phyloP scores from a whole-genome alignment of 2,329 filamentous ascomycete species.

The Fusarium oxysporum region DNA sequence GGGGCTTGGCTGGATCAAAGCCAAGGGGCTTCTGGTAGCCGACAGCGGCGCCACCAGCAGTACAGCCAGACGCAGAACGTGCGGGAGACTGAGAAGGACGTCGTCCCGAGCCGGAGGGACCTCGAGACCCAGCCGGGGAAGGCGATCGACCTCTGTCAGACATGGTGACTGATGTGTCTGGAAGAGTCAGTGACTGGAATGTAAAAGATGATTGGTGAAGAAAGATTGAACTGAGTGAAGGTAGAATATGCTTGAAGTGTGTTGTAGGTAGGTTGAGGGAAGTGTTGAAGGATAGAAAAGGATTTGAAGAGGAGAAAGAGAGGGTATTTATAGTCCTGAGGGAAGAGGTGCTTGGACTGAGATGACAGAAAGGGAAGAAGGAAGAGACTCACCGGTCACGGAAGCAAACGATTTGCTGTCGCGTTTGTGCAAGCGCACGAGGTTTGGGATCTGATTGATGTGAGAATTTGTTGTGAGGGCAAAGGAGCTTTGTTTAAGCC shows the following conservation, averaged over 20 bases:
- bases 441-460: constrained; percentile 18
- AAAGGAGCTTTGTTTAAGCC: background rate
- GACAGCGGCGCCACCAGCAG: constrained; percentile 21
- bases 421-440: background rate
- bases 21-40: constrained; percentile 51
- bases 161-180: constrained; percentile 41
- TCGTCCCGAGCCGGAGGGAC: constrained; percentile 30
- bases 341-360: background rate
- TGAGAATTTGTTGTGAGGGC: constrained; percentile 1
- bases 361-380: background rate
- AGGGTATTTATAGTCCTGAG: background rate
- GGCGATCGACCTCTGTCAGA: constrained; percentile 50
- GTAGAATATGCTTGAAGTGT: background rate
- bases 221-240: constrained; percentile 4
- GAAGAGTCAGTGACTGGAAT: constrained; percentile 3
- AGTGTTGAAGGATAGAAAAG: background rate
- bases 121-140: constrained; percentile 30
- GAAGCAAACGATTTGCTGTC: background rate
- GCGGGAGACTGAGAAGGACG: constrained; percentile 37
- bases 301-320: background rate
- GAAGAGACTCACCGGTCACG: constrained; percentile 20
- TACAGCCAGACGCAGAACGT: constrained; percentile 33
- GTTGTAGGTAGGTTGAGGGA: background rate
- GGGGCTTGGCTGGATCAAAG: constrained; percentile 57
- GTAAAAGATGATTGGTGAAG: background rate